Conservation (phyloP, 1,139 yeast species). For the Suhomyces anneliseae region DNA sequence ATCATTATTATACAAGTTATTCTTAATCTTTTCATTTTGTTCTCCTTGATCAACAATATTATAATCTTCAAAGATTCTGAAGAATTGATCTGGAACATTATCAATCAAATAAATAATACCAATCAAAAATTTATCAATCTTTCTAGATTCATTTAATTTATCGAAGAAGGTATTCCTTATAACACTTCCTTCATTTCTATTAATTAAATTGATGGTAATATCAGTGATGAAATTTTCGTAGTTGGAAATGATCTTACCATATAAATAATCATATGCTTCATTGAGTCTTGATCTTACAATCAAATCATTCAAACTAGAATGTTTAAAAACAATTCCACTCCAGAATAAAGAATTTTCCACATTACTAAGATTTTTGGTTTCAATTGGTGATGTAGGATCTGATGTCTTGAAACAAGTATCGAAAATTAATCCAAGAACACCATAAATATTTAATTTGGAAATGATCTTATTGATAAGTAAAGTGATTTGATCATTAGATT, state of each 20-base stretch:
- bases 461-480: slow-evolving; percentile 29
- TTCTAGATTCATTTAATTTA: slow-evolving; percentile 18
- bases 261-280: slow-evolving; percentile 30
- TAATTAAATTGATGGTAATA: slow-evolving; percentile 34
- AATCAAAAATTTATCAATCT: slow-evolving; percentile 30
- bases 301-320: slow-evolving; percentile 21
- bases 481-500: slow-evolving; percentile 28
- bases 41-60: slow-evolving; percentile 13
- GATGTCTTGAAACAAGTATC: slow-evolving; percentile 25
- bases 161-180: slow-evolving; percentile 24
- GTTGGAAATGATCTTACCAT: slow-evolving; percentile 17
- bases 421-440: slow-evolving; percentile 25
- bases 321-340: slow-evolving; percentile 23
- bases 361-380: slow-evolving; percentile 14
- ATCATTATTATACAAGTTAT: slow-evolving; percentile 17
- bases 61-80: slow-evolving; percentile 23
- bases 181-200: slow-evolving; percentile 26
- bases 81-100: slow-evolving; percentile 26
- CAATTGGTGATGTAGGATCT: slow-evolving; percentile 9
- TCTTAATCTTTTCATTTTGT: slow-evolving; percentile 18
- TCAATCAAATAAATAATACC: slow-evolving; percentile 39
- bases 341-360: slow-evolving; percentile 30
- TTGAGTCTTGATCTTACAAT: slow-evolving; percentile 23
- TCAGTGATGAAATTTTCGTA: slow-evolving; percentile 26
- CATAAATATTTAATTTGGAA: slow-evolving; percentile 25